Evolutionary conservation across 495 filamentous ascomycete genomes (phyloP), one percentile per base, ranked within the genome.

Genomic region (Xylaria longipes): DNA sequence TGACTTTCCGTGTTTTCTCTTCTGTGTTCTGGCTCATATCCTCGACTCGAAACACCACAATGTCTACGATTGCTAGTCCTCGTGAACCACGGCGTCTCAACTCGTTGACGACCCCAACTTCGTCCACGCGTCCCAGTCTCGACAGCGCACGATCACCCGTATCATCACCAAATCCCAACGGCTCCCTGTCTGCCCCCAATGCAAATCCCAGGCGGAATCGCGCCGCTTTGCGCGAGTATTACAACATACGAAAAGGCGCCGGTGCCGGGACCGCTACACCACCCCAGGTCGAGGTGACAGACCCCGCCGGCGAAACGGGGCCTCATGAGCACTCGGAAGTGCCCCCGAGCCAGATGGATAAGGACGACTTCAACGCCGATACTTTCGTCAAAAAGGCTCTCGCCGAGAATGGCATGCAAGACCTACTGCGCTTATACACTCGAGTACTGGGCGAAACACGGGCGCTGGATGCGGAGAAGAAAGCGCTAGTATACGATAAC

Each of bases 401-500:
- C 1, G 87, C 87, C 43, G 87, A 84, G 17, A 87, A 89, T 72
- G 88, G 89, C 20, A 81, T 95, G 64, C 85, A 89, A 69, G 90
- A 89, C 48, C 80, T 94, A 27, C 73, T 95, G 66, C 85, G 82
- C 64, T 82, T 88, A 0, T 92, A 94, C 79, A 87, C 89, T 68
- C 84, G 86, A 8, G 80, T 94, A 43, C 81, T 94, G 12, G 81
- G 84, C 74, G 96, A 98, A 79, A 96, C 97, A 45, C 86, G 94
- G 29, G 93, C 92, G 2, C 86, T 98, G 22, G 96, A 98, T 77
- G 95, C 95, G 27, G 96, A 99, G 84, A 90, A 93, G 76, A 99
- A 99, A 81, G 94, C 96, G 29, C 84, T 99, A 50, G 96, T 99
- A 5, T 99, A 99, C 79, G 96, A 99, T 80, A 99, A 99, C 79